Percentiles rank a stretch among this genome's conserved stretches.
These are phyloP conservation scores for Neocallimastix lanati DNA, from an alignment of 192 early-diverging fungal species.

Conservation along the genomic window DNA sequence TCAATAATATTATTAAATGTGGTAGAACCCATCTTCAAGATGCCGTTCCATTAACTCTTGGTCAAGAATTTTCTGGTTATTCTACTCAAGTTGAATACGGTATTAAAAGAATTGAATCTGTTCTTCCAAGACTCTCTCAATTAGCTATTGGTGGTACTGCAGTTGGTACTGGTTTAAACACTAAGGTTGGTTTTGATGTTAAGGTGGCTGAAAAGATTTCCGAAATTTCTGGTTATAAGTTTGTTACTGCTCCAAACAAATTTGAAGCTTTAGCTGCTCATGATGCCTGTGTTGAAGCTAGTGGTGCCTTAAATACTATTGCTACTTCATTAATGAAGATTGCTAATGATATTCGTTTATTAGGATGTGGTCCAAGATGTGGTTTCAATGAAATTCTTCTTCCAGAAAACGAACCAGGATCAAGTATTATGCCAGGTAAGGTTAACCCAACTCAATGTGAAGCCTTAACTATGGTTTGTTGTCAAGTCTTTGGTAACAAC, in stretches of 20 bases:
- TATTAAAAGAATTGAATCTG: conserved; percentile 67
- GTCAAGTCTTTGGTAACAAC: conserved; percentile 98
- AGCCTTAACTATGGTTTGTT: conserved; percentile 98
- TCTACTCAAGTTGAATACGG: conserved; percentile 43
- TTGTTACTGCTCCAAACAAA: conserved; percentile 96
- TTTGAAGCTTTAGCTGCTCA: conserved; percentile 98
- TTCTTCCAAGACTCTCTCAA: conserved; percentile 72
- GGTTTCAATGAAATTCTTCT: conserved; percentile 89
- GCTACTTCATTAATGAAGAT: conserved; percentile 97
- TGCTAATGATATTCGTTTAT: conserved; percentile 92
- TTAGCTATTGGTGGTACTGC: conserved; percentile 94
- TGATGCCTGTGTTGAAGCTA: conserved; percentile 93
- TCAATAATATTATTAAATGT: conserved; percentile 93
- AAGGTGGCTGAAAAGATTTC: conserved; percentile 80
- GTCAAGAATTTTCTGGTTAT: conserved; percentile 98
- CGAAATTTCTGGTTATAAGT: conserved; percentile 68
- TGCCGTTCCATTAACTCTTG: conserved; percentile 91
- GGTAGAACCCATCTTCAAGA: conserved; percentile 97
- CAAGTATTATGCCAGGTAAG: conserved; percentile 92
- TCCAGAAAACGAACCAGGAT: conserved; percentile 98
- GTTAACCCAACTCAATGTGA: conserved; percentile 99
- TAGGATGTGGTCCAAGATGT: conserved; percentile 83
- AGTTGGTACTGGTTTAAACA: conserved; percentile 95
- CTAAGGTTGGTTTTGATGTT: conserved; percentile 75
- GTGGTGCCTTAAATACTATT: conserved; percentile 83